These are phyloP conservation scores for Pulveroboletus sp. DNA, from an alignment of 768 basidiomycete genomes.

Conservation along the genomic window DNA sequence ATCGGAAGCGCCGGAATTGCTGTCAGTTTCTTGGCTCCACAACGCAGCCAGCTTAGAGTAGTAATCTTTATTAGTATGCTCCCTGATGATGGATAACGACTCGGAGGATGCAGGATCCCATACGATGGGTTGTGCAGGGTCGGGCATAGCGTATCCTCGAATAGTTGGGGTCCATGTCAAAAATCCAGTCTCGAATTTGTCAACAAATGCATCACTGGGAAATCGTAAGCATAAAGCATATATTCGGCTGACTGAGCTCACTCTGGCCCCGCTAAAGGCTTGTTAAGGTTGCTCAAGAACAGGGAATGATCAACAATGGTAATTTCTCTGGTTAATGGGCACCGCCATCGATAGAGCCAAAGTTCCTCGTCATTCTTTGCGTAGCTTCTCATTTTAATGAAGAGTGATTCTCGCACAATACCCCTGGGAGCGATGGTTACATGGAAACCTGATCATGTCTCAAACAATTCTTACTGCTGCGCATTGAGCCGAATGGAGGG, in stretches of 20 bases:
- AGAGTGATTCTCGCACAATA: slow-evolving; percentile 59
- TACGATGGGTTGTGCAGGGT: slow-evolving; percentile 29
- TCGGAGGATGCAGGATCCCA: slow-evolving; percentile 57
- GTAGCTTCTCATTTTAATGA: slow-evolving; percentile 75
- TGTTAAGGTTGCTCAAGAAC: slow-evolving; percentile 47
- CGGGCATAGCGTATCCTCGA: slow-evolving; percentile 51
- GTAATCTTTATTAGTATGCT: slow-evolving; percentile 48
- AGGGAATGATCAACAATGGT: slow-evolving; percentile 43
- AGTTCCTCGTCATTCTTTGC: slow-evolving; percentile 58
- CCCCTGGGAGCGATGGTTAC: slow-evolving; percentile 40
- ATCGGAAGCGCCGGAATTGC: slow-evolving; percentile 47
- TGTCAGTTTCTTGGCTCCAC: slow-evolving; percentile 80
- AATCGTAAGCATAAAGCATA: not conserved
- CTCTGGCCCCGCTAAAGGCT: slow-evolving; percentile 37
- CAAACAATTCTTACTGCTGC: slow-evolving; percentile 47
- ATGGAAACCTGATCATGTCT: not conserved
- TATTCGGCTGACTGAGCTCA: slow-evolving; percentile 18
- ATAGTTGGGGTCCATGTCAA: slow-evolving; percentile 64
- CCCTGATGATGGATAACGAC: slow-evolving; percentile 49
- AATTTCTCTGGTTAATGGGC: slow-evolving; percentile 51
- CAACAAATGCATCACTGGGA: slow-evolving; percentile 51
- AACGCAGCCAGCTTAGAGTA: slow-evolving; percentile 56
- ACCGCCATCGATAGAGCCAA: slow-evolving; percentile 71
- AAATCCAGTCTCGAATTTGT: slow-evolving; percentile 77
- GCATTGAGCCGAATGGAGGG: slow-evolving; percentile 59